phyloP scores from a whole-genome alignment of 2,329 filamentous ascomycete genomes.

The Fusarium marasasianum region DNA sequence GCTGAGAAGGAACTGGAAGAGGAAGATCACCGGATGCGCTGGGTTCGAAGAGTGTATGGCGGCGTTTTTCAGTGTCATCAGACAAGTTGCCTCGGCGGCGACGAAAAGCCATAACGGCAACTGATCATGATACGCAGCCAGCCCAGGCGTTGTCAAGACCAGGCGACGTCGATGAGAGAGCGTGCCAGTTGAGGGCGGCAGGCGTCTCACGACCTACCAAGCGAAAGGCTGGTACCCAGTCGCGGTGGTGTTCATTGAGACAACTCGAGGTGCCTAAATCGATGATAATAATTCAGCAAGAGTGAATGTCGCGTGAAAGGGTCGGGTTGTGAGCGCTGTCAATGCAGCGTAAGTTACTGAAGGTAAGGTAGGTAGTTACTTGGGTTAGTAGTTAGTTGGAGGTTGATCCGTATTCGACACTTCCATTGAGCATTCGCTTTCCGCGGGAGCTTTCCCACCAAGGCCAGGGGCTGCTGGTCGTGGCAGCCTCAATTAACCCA shows the following conservation, averaged over 20 bases:
- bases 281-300: constrained; percentile 9
- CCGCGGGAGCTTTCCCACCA: constrained; percentile 32
- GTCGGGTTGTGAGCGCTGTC: constrained; percentile 16
- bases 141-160: constrained; percentile 35
- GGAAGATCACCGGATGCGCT: constrained; percentile 43
- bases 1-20: constrained; percentile 35
- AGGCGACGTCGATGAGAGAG: constrained; percentile 21
- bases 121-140: constrained; percentile 52
- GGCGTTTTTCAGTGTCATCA: constrained; percentile 68
- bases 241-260: constrained; percentile 37
- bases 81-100: constrained; percentile 68
- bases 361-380: neutral
- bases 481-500: constrained; percentile 37
- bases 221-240: constrained; percentile 35
- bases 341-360: neutral
- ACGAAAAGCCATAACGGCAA: constrained; percentile 66
- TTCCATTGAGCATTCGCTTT: constrained; percentile 23
- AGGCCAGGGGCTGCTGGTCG: constrained; percentile 33
- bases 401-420: constrained; percentile 27
- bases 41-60: constrained; percentile 55
- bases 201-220: constrained; percentile 42
- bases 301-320: constrained; percentile 13
- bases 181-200: constrained; percentile 29
- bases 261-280: constrained; percentile 14
- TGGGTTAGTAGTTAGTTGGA: neutral